These are phyloP conservation scores for Pythium brachiatum DNA, from an alignment of 352 stramenopile genomes.

Conservation along the genomic window DNA sequence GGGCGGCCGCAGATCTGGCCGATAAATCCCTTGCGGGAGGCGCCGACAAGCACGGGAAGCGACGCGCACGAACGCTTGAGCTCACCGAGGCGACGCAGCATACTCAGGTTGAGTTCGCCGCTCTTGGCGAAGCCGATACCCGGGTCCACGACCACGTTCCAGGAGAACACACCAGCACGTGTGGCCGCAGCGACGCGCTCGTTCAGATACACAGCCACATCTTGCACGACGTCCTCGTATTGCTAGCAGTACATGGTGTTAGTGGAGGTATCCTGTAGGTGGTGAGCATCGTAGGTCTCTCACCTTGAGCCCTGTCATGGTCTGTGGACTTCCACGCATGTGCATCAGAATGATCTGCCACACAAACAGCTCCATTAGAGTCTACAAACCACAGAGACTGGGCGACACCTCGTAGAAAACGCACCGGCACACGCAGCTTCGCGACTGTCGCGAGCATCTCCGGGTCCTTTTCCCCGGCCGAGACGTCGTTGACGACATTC, in stretches of 20 bases:
- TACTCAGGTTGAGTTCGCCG: conserved; percentile 85
- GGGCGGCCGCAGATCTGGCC: conserved; percentile 88
- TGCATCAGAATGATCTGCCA: conserved; percentile 95
- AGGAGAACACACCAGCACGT: conserved; percentile 85
- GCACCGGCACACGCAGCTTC: conserved; percentile 76
- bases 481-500: conserved; percentile 98
- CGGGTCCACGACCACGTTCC: conserved; percentile 96
- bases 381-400: not conserved
- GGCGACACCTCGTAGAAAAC: too few relatives aligned
- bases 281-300: not conserved
- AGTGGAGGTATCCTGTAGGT: not conserved
- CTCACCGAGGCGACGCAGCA: conserved; percentile 80
- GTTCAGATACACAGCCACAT: conserved; percentile 83
- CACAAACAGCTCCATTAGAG: not conserved
- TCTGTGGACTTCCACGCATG: conserved; percentile 95
- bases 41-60: conserved; percentile 82
- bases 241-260: conserved; percentile 36
- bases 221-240: conserved; percentile 89
- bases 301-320: conserved; percentile 90
- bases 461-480: conserved; percentile 89
- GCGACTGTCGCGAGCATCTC: conserved; percentile 91
- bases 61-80: conserved; percentile 46
- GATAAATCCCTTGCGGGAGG: conserved; percentile 98
- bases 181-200: conserved; percentile 76
- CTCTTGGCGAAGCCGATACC: conserved; percentile 98